Conservation (phyloP, 169 alveolate genomes). For the Eimeria necatrix region DNA sequence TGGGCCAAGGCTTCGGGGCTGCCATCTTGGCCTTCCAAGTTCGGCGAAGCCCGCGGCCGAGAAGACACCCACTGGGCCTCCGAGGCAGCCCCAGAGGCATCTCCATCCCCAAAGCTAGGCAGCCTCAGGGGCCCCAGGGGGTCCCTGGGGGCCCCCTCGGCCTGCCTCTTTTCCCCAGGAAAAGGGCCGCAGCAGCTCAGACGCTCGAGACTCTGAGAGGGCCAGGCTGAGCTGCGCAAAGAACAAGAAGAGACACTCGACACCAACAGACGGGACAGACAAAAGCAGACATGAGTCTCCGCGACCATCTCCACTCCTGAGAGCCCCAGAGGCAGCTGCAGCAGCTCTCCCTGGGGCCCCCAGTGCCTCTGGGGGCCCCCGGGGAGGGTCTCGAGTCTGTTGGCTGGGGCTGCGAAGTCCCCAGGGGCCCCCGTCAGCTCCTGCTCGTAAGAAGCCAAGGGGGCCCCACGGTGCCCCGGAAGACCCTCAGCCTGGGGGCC, state of each 20-base stretch:
- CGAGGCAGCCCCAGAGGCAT: too few relatives aligned
- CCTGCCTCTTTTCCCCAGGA: neutral
- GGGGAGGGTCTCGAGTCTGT: neutral
- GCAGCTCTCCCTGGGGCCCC: neutral
- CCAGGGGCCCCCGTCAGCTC: neutral
- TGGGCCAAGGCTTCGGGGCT: neutral
- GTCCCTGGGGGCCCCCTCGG: neutral
- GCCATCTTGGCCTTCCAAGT: too few relatives aligned
- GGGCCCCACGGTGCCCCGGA: too few relatives aligned
- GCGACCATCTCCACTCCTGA: neutral
- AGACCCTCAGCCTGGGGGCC: neutral
- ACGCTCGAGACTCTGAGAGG: neutral
- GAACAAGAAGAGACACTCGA: neutral
- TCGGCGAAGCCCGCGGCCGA: too few relatives aligned
- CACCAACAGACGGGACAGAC: neutral
- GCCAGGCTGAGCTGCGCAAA: neutral
- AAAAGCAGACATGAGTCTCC: conserved; percentile 28
- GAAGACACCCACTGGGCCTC: too few relatives aligned
- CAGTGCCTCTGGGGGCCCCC: neutral
- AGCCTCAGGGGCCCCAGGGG: neutral
- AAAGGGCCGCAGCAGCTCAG: neutral
- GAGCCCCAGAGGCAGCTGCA: conserved; percentile 5
- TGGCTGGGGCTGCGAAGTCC: neutral
- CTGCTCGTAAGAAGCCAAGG: too few relatives aligned
- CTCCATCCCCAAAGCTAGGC: neutral